Evolutionary conservation across 306 rosid species (phyloP).

Genomic region (Cucumis melo): DNA sequence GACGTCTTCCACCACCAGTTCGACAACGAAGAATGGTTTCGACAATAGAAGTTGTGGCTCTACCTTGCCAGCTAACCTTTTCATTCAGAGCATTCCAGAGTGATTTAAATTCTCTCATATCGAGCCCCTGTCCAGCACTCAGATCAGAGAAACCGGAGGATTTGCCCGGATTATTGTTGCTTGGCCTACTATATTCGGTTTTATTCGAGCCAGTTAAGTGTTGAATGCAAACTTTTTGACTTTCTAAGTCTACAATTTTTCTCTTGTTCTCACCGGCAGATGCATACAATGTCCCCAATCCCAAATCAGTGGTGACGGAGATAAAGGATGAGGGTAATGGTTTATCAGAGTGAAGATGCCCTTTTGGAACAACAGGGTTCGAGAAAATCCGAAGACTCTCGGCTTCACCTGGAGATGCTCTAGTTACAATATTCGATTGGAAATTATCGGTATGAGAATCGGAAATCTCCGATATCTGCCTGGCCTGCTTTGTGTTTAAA

Average conservation of each 20-base stretch:
- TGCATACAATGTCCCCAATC: constrained; percentile 62
- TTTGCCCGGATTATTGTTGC: constrained; percentile 20
- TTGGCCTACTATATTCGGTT: constrained; percentile 28
- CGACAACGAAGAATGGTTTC: constrained; percentile 32
- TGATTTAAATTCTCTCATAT: constrained; percentile 51
- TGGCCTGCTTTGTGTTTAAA: constrained; percentile 24
- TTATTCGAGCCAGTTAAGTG: constrained; percentile 44
- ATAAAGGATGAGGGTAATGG: constrained; percentile 25
- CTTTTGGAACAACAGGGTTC: background rate
- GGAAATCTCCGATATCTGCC: constrained; percentile 23
- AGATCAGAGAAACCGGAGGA: constrained; percentile 24
- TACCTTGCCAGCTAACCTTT: constrained; percentile 71
- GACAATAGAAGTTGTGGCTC: constrained; percentile 48
- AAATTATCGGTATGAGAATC: background rate
- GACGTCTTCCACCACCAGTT: constrained; percentile 33
- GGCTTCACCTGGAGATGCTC: background rate
- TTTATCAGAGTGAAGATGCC: constrained; percentile 21
- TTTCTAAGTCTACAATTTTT: constrained; percentile 22
- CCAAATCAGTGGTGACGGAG: constrained; percentile 87
- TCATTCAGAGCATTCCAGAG: constrained; percentile 32
- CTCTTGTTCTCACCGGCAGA: constrained; percentile 33
- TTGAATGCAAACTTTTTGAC: constrained; percentile 19
- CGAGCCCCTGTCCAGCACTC: constrained; percentile 24
- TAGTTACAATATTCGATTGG: background rate
- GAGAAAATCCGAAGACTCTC: constrained; percentile 14